Percentiles rank a stretch among this genome's conserved stretches.
These are phyloP conservation scores for Candida peoriensis DNA, from an alignment of 805 yeast species.

Conservation along the genomic window DNA sequence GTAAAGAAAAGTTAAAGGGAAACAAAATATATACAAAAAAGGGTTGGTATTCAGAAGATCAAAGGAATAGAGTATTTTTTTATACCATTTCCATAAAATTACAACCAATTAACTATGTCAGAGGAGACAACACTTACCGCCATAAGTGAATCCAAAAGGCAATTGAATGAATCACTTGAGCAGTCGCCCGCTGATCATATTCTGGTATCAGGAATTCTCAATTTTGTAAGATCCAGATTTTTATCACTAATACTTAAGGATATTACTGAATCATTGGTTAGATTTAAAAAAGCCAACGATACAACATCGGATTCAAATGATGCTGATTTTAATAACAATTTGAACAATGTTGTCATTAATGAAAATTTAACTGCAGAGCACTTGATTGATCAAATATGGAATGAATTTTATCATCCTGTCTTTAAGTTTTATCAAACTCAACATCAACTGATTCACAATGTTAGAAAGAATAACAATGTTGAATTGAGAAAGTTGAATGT, in stretches of 20 bases:
- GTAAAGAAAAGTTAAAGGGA: no score
- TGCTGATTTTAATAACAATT: no score
- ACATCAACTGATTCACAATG: conserved; percentile 14
- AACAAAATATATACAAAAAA: no score
- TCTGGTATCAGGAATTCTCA: conserved; percentile 37
- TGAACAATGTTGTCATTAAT: conserved; percentile 5
- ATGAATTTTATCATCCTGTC: conserved; percentile 58
- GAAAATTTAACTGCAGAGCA: conserved; percentile 17
- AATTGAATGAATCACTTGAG: conserved; percentile 6
- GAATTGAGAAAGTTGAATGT: conserved; percentile 55
- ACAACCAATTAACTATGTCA: no score
- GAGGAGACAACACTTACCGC: background rate
- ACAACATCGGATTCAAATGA: conserved; percentile 4
- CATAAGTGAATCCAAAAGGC: conserved; percentile 10
- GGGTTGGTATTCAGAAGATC: no score
- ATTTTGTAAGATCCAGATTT: conserved; percentile 44
- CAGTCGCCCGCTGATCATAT: conserved; percentile 17
- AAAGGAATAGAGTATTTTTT: no score
- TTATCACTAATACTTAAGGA: conserved; percentile 36
- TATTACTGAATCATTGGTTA: conserved; percentile 21
- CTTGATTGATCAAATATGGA: conserved; percentile 52
- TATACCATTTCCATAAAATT: no score
- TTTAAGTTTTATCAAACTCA: conserved; percentile 40
- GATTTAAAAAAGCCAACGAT: background rate
- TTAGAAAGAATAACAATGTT: conserved; percentile 34